Evolutionary conservation across 164 flowering plant species (phyloP).

Genomic region (Stephania yunnanensis): DNA sequence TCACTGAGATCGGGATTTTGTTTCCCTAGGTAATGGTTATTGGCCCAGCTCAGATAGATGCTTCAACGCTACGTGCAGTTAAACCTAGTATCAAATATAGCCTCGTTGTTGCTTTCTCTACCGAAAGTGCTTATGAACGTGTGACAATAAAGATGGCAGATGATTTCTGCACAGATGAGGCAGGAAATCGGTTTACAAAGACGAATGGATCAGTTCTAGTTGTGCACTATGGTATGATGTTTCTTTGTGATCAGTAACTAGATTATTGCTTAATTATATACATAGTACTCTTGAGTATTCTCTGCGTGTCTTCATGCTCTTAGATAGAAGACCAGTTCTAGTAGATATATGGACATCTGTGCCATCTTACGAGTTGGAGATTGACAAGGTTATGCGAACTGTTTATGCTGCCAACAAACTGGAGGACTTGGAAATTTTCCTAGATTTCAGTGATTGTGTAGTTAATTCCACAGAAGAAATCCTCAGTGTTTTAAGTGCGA

Average conservation of each 20-base stretch:
- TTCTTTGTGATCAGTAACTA: not conserved
- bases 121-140: constrained; percentile 24
- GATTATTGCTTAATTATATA: not conserved
- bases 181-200: constrained; percentile 40
- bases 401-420: constrained; percentile 47
- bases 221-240: constrained; percentile 41
- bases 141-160: constrained; percentile 40
- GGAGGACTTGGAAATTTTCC: constrained; percentile 39
- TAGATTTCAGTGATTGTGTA: constrained; percentile 48
- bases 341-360: constrained; percentile 49
- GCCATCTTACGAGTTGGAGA: constrained; percentile 41
- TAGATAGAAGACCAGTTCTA: constrained; percentile 56
- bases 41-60: constrained; percentile 38
- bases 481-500: constrained; percentile 27
- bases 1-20: not conserved
- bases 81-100: constrained; percentile 35
- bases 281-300: not conserved
- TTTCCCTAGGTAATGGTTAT: constrained; percentile 31
- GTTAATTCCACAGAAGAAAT: constrained; percentile 43
- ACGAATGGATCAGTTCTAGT: constrained; percentile 32
- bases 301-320: constrained; percentile 1
- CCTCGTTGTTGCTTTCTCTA: constrained; percentile 30
- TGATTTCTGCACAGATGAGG: constrained; percentile 43
- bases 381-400: constrained; percentile 41
- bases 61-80: constrained; percentile 31